Evolutionary conservation across 2,329 filamentous ascomycete species (phyloP), one percentile per base, ranked within the genome.

Genomic region (Phialophora verrucosa): DNA sequence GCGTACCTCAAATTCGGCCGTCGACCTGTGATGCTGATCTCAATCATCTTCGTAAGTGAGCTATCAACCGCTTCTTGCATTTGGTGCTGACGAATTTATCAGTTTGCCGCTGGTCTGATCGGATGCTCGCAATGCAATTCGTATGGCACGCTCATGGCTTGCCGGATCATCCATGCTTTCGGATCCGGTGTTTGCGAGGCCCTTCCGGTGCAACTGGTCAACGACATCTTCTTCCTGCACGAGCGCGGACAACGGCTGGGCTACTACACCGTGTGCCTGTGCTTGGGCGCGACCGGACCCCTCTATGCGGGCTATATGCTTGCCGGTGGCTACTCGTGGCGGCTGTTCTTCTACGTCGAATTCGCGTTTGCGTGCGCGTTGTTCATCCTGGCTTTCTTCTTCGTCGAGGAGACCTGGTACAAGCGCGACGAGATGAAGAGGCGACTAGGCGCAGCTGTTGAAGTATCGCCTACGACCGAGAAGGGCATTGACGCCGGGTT

Each of bases 231-330:
- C 72, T 82, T 79, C 72, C 72, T 80, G 6, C 81, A 83, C 69
- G 81, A 83, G 67, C 77, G 81, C 20, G 81, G 80, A 29, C 79
- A 78, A 64, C 81, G 84, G 44, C 80, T 88, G 14, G 86, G 85
- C 0, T 87, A 85, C 72, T 88, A 88, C 72, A 88, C 86, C 3
- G 78, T 81, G 81, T 72, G 60, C 54, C 59, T 71, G 4, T 71
- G 69, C 50, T 57, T 71, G 12, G 69, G 69, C 54, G 68, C 69
- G 42, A 71, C 69, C 1, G 84, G 85, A 0, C 84, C 86, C 0
- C 76, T 88, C 0, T 87, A 85, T 57, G 84, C 86, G 1, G 85
- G 85, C 12, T 88, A 87, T 74, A 88, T 88, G 85, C 81, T 88
- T 6, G 80, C 82, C 0, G 85, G 80, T 0, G 83, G 84, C 10